phyloP scores from a whole-genome alignment of 164 flowering plant genomes.

The Cinnamomum chago region DNA sequence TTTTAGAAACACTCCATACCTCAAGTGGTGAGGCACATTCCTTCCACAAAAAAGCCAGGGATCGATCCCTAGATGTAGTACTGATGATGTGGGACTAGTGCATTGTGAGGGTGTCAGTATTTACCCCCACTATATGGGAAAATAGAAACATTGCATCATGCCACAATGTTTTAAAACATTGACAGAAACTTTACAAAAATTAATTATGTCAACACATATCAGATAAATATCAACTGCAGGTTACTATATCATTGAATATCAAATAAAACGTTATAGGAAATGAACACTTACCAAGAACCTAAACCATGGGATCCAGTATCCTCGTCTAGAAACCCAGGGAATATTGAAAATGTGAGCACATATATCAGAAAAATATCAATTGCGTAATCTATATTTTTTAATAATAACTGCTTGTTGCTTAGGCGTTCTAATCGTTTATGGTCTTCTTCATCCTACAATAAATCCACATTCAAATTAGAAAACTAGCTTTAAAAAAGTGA shows the following conservation, averaged over 20 bases:
- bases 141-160: background rate
- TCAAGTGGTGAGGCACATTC: no score
- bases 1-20: no score
- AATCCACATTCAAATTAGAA: background rate
- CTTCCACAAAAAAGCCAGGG: no score
- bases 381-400: conserved; percentile 54
- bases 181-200: no score
- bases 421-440: conserved; percentile 32
- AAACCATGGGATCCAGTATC: conserved; percentile 73
- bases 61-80: no score
- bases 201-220: background rate
- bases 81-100: background rate
- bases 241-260: background rate
- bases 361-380: conserved; percentile 52
- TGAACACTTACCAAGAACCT: conserved; percentile 53
- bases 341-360: conserved; percentile 63
- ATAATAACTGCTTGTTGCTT: conserved; percentile 51
- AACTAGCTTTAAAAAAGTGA: background rate
- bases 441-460: conserved; percentile 36
- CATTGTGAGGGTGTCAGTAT: background rate
- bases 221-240: background rate
- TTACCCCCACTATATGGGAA: background rate
- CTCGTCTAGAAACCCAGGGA: conserved; percentile 78
- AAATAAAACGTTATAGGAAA: background rate
- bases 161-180: no score